Evolutionary conservation across 1,139 yeast species (phyloP).

Genomic region (Debaryomyces coudertii): DNA sequence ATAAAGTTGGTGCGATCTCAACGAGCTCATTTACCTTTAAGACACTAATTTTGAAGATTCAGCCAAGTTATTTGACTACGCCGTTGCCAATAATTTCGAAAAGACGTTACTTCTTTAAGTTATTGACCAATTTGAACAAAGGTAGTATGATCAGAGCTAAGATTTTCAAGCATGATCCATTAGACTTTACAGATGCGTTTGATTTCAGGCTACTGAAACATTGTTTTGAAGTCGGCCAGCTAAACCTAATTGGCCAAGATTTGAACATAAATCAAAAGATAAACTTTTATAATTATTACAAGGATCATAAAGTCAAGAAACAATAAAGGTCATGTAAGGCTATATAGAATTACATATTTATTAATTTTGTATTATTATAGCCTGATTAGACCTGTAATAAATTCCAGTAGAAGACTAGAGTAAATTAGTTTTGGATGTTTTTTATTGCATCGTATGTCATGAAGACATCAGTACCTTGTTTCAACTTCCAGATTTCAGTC

Average conservation of each 20-base stretch:
- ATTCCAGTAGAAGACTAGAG: too few species aligned
- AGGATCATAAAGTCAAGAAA: slow-evolving; percentile 21
- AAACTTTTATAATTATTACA: slow-evolving; percentile 39
- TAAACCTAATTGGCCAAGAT: slow-evolving; percentile 31
- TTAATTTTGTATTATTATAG: neutral
- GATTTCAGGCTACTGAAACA: slow-evolving; percentile 22
- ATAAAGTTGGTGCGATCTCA: slow-evolving; percentile 16
- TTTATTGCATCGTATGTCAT: neutral
- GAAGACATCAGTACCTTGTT: neutral
- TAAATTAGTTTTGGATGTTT: too few species aligned
- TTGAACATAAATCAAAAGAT: slow-evolving; percentile 33
- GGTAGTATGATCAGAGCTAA: slow-evolving; percentile 28
- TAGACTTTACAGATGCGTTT: slow-evolving; percentile 14
- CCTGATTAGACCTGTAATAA: neutral
- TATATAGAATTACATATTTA: neutral
- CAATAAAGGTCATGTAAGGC: slow-evolving; percentile 5
- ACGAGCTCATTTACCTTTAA: slow-evolving; percentile 34
- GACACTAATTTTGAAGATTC: slow-evolving; percentile 46
- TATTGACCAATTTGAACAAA: slow-evolving; percentile 26
- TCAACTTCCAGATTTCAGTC: neutral
- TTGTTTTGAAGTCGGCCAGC: slow-evolving; percentile 34
- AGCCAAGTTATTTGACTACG: slow-evolving; percentile 37
- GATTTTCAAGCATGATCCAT: slow-evolving; percentile 23
- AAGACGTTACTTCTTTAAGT: slow-evolving; percentile 27
- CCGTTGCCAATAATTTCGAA: slow-evolving; percentile 34